Conservation (phyloP, 352 stramenopile genomes). For the Pythium brachiatum region DNA sequence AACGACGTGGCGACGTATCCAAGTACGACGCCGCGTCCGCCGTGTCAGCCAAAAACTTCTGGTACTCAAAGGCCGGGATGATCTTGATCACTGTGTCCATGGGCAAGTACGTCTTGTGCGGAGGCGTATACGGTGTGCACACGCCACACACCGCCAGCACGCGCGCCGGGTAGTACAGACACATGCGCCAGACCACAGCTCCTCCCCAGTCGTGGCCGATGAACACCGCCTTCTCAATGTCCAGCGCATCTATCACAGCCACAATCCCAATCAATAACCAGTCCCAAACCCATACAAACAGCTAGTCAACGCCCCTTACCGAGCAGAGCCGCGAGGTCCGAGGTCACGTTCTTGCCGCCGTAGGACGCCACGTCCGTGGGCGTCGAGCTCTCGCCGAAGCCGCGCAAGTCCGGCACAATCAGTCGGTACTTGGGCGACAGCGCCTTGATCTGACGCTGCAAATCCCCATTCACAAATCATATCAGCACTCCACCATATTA, state of each 20-base stretch:
- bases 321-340: constrained; percentile 49
- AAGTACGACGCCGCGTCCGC: constrained; percentile 26
- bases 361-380: constrained; percentile 49
- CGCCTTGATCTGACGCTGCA: constrained; percentile 53
- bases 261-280: no score
- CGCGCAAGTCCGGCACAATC: constrained; percentile 62
- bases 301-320: no score
- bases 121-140: constrained; percentile 70
- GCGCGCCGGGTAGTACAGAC: constrained; percentile 57
- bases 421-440: constrained; percentile 45
- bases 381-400: constrained; percentile 58
- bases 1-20: constrained; percentile 38
- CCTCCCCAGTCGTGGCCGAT: constrained; percentile 77
- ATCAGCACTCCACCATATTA: no score
- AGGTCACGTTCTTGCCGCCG: constrained; percentile 53
- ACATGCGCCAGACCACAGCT: constrained; percentile 65
- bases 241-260: constrained; percentile 63
- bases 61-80: constrained; percentile 62
- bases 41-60: constrained; percentile 49
- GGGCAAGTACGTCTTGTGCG: constrained; percentile 33
- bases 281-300: no score
- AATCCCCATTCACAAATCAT: background rate
- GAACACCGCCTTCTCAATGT: constrained; percentile 66
- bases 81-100: constrained; percentile 45
- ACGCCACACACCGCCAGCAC: constrained; percentile 53